Conservation (phyloP, 352 stramenopile genomes). For the Phytophthora colocasiae region DNA sequence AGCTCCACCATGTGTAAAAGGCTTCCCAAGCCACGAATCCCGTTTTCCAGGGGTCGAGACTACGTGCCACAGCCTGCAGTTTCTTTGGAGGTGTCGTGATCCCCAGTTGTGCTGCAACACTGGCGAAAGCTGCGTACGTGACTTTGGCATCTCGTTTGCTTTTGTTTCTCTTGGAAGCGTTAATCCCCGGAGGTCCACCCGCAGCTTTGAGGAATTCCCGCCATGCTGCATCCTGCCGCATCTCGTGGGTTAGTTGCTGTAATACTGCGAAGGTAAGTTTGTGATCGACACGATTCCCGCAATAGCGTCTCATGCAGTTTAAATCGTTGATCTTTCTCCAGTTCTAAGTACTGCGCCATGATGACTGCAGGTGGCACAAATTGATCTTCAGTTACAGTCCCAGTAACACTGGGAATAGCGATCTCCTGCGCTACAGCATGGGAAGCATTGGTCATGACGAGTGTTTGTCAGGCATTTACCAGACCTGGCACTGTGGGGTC, state of each 20-base stretch:
- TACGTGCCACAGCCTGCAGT: constrained; percentile 49
- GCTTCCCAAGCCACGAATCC: constrained; percentile 64
- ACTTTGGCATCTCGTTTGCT: constrained; percentile 40
- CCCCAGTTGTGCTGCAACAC: constrained; percentile 46
- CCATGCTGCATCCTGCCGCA: constrained; percentile 65
- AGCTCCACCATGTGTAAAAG: constrained; percentile 75
- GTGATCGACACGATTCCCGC: constrained; percentile 63
- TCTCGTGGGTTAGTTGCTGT: constrained; percentile 70
- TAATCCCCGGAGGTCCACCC: neutral
- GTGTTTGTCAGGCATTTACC: constrained; percentile 52
- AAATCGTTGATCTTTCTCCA: constrained; percentile 50
- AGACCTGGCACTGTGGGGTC: neutral
- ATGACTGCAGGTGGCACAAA: constrained; percentile 58
- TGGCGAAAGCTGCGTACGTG: constrained; percentile 59
- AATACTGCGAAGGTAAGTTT: constrained; percentile 69
- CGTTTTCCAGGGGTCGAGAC: constrained; percentile 58
- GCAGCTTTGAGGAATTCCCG: constrained; percentile 53
- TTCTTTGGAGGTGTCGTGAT: constrained; percentile 52
- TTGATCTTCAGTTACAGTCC: constrained; percentile 40
- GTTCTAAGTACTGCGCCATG: constrained; percentile 61
- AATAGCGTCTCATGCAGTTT: constrained; percentile 71
- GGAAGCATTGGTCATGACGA: constrained; percentile 68
- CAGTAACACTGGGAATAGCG: constrained; percentile 46
- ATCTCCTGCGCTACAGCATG: constrained; percentile 57
- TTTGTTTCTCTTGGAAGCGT: constrained; percentile 28